Evolutionary conservation across 2,329 filamentous ascomycete genomes (phyloP), one percentile per base, ranked within the genome.

Genomic region (Beauveria australis): DNA sequence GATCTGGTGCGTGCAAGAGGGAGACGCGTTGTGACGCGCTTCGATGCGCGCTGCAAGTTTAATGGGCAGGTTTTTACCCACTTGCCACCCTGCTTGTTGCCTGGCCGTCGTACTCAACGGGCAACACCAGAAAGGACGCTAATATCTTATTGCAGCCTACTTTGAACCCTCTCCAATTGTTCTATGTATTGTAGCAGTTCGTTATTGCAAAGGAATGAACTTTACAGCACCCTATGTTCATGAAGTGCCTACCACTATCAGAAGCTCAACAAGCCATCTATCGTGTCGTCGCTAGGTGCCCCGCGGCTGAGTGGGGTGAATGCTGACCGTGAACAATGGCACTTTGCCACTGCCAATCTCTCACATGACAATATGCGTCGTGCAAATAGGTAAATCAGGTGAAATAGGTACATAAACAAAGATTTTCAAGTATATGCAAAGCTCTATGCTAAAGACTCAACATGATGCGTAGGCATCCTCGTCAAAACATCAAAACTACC

Each of bases 401-500:
- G 5, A 14, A 33, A 33, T 14, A 14, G 30, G 30, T 14, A 37
- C 14, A 37, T 37, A 5, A 58, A 51, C 24, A 22, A 24, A 24
- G 18, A 7, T 3, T 43, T 58, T 58, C 24, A 51, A 12, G 30
- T 58, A 51, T 43, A 58, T 51, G 30, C 55, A 58, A 58, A 51
- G 37, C 46, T 58, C 46, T 58, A 66, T 59, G 63, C 64, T 61
- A 62, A 62, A 46, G 58, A 58, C 64, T 76, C 76, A 53, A 71
- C 73, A 62, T 83, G 79, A 67, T 77, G 76, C 61, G 80, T 81
- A 22, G 83, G 82, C 62, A 86, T 76, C 62, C 75, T 76, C 5
- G 84, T 85, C 70, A 97, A 79, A 48, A 99, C 87, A 76, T 97
- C 92, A 74, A 97, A 97, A 22, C 88, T 85, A 44, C 94, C 94